Evolutionary conservation across 176 grass and related monocot genomes (phyloP).

Genomic region (Dactylis glomerata): DNA sequence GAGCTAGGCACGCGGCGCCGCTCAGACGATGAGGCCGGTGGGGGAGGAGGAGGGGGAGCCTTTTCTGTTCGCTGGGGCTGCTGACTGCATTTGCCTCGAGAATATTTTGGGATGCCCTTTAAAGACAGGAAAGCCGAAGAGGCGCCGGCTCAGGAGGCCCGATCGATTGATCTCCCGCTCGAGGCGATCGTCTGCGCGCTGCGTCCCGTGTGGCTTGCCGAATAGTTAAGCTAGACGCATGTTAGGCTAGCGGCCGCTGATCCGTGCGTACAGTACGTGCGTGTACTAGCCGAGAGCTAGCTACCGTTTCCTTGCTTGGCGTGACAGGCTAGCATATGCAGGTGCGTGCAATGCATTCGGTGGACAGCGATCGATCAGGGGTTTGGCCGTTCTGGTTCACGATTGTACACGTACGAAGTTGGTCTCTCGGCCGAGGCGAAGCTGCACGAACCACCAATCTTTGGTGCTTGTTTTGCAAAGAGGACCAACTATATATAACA

Average conservation of each 20-base stretch:
- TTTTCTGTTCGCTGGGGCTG: neutral
- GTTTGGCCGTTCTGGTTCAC: too few species aligned
- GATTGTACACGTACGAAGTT: too few species aligned
- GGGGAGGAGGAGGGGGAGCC: neutral
- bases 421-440: too few species aligned
- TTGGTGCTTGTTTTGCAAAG: too few species aligned
- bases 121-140: slow-evolving; percentile 28
- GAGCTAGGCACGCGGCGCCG: neutral
- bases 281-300: too few species aligned
- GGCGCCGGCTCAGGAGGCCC: slow-evolving; percentile 28
- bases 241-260: neutral
- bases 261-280: too few species aligned
- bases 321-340: slow-evolving; percentile 11
- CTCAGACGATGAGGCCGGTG: neutral
- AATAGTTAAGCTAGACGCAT: too few species aligned
- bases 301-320: slow-evolving; percentile 34
- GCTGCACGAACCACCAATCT: too few species aligned
- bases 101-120: slow-evolving; percentile 39
- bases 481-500: too few species aligned
- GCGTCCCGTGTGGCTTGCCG: neutral
- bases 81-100: slow-evolving; percentile 3
- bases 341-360: too few species aligned
- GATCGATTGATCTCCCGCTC: neutral
- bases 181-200: neutral
- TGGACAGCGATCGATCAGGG: too few species aligned